Evolutionary conservation across 805 yeast species (phyloP), one percentile per base, ranked within the genome.

Genomic region (Saturnispora saitoi): DNA sequence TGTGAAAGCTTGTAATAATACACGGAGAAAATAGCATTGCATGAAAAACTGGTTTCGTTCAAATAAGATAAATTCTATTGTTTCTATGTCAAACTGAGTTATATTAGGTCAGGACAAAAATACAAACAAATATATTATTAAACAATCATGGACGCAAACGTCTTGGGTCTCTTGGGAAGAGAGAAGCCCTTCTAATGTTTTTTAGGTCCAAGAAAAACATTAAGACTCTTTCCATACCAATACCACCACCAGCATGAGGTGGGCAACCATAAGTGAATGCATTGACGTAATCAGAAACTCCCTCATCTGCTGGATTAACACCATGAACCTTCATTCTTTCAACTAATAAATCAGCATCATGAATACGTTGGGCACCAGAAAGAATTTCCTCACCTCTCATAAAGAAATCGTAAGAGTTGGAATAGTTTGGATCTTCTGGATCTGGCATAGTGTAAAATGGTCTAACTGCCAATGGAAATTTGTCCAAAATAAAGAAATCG

Each of bases 401-500:
- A 78, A 93, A 93, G 83, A 93, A 93, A 73, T 93, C 99, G 66
- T 91, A 93, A 19, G 98, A 91, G 80, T 93, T 93, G 55, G 98
- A 90, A 73, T 90, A 90, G 59, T 83, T 77, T 55, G 95, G 80
- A 71, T 93, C 90, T 62, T 80, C 83, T 17, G 98, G 77, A 67
- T 89, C 96, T 54, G 99, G 98, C 99, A 93, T 93, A 43, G 99
- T 93, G 78, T 93, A 93, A 79, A 93, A 93, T 50, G 99, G 99
- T 76, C 99, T 83, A 48, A 90, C 79, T 29, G 87, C 93, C 64
- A 89, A 76, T 61, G 99, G 99, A 86, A 93, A 93, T 70, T 93
- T 93, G 77, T 93, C 99, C 70, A 93, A 80, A 62, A 93, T 86
- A 74, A 90, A 93, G 77, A 93, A 93, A 72, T 93, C 99, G 48